Percentiles rank a stretch among this genome's conserved stretches.
Evolutionary conservation across 306 rosid genomes (phyloP).

Genomic region (Argentina anserina): DNA sequence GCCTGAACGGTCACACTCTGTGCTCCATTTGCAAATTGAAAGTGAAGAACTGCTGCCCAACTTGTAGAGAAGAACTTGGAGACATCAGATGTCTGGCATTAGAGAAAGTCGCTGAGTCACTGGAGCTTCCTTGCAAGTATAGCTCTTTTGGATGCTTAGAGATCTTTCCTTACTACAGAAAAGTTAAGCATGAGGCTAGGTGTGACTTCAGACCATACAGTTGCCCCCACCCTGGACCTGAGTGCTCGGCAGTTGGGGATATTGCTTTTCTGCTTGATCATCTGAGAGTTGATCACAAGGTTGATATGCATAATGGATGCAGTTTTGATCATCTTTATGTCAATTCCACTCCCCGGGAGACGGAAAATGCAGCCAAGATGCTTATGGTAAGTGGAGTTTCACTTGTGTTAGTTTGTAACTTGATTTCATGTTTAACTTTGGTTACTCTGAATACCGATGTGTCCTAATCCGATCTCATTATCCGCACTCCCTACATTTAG

Average conservation of each 20-base stretch:
- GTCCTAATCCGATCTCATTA: not conserved
- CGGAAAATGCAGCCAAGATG: constrained; percentile 25
- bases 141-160: constrained; percentile 22
- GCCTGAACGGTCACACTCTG: constrained; percentile 28
- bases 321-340: constrained; percentile 30
- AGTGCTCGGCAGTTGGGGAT: constrained; percentile 18
- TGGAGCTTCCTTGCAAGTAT: constrained; percentile 26
- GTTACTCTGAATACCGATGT: not conserved
- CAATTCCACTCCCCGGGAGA: constrained; percentile 13
- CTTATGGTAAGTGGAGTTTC: constrained; percentile 21
- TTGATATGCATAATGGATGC: constrained; percentile 23
- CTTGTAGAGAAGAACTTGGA: constrained; percentile 27
- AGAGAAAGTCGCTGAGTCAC: constrained; percentile 29
- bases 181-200: constrained; percentile 23
- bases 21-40: constrained; percentile 25
- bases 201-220: constrained; percentile 27
- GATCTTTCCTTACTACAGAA: constrained; percentile 26
- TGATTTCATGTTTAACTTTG: not conserved
- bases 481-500: not conserved
- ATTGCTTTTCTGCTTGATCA: constrained; percentile 24
- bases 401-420: not conserved
- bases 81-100: constrained; percentile 29
- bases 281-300: constrained; percentile 25
- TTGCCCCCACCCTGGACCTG: constrained; percentile 24
- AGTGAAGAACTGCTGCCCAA: constrained; percentile 26